Conservation (phyloP, 306 rosid species). For the Boehmeria nivea region DNA sequence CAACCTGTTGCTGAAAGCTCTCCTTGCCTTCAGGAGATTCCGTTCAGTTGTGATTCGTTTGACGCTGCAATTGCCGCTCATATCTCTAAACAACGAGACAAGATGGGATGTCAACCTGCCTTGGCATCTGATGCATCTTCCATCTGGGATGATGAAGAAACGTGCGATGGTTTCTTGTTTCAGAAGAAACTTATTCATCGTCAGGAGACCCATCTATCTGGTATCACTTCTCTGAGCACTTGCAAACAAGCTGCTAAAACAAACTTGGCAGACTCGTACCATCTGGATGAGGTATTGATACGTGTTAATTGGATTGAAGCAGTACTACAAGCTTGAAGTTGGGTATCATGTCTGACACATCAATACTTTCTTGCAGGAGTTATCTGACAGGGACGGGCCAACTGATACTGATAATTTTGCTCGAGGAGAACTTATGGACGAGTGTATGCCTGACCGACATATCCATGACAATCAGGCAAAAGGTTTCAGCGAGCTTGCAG, state of each 20-base stretch:
- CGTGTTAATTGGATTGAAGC: not conserved
- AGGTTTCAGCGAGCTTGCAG: slow-evolving; percentile 52
- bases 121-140: slow-evolving; percentile 61
- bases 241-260: slow-evolving; percentile 37
- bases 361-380: slow-evolving; percentile 38
- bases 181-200: slow-evolving; percentile 37
- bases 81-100: slow-evolving; percentile 67
- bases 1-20: slow-evolving; percentile 42
- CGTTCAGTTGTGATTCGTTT: slow-evolving; percentile 90
- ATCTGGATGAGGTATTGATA: slow-evolving; percentile 47
- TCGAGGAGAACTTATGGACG: slow-evolving; percentile 46
- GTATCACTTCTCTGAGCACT: slow-evolving; percentile 30
- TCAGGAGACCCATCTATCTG: slow-evolving; percentile 40
- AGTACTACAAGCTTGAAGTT: slow-evolving; percentile 14
- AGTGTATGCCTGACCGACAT: slow-evolving; percentile 42
- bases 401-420: slow-evolving; percentile 41
- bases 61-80: slow-evolving; percentile 99
- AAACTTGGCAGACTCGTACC: slow-evolving; percentile 30
- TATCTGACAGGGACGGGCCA: slow-evolving; percentile 42
- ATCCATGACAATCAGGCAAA: slow-evolving; percentile 40
- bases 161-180: slow-evolving; percentile 85
- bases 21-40: slow-evolving; percentile 60
- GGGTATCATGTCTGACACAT: slow-evolving; percentile 10
- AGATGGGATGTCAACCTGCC: slow-evolving; percentile 48
- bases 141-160: slow-evolving; percentile 97